Conservation (phyloP, 169 alveolate genomes). For the Ichthyophthirius multifiliis region DNA sequence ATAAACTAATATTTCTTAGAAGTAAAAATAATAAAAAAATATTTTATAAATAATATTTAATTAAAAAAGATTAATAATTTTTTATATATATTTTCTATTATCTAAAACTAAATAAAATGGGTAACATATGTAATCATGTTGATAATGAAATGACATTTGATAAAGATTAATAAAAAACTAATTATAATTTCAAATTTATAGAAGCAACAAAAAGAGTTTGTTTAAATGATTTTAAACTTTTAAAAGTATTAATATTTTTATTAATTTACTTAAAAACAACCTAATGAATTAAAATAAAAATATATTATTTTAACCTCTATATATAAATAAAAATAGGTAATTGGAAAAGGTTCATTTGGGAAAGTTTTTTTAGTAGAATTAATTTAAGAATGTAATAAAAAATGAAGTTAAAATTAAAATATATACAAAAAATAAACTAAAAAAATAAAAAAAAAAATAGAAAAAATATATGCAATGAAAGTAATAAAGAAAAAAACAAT, state of each 20-base stretch:
- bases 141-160: no score
- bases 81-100: no score
- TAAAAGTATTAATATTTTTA: neutral
- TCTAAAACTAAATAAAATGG: no score
- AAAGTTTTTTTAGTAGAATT: conserved; percentile 78
- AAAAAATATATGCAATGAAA: conserved; percentile 39
- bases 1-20: no score
- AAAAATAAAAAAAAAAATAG: neutral
- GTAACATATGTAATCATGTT: no score
- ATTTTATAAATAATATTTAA: no score
- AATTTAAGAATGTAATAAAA: conserved; percentile 28
- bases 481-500: conserved; percentile 31
- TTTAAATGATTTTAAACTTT: neutral
- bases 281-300: neutral
- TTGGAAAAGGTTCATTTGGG: conserved; percentile 84
- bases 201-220: neutral
- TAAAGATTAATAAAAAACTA: no score
- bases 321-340: neutral
- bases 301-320: neutral
- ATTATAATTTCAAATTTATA: no score
- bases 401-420: neutral
- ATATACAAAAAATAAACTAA: neutral
- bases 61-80: no score
- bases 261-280: neutral
- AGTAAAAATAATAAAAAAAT: no score